Conservation (phyloP, 768 basidiomycete genomes). For the Podaxis carcinomalis region DNA sequence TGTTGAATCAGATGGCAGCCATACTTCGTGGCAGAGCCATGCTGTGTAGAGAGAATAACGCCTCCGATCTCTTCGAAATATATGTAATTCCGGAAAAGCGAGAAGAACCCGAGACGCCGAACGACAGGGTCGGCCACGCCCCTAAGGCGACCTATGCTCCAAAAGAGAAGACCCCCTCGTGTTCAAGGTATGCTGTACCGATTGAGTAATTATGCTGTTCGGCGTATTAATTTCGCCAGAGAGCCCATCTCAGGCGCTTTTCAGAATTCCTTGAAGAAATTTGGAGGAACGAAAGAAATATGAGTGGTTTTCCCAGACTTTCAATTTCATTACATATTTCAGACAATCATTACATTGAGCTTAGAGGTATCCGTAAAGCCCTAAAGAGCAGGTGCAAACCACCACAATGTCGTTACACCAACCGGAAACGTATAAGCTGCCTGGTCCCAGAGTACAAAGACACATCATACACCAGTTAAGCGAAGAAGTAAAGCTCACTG, state of each 20-base stretch:
- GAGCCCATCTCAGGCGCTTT: not conserved
- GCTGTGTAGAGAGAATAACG: not conserved
- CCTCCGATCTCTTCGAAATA: not conserved
- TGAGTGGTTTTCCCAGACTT: not conserved
- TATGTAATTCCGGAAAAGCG: not conserved
- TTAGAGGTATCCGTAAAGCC: not conserved
- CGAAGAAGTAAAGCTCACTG: not conserved
- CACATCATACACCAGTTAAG: not conserved
- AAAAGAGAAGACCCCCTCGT: constrained; percentile 8
- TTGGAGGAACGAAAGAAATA: not conserved
- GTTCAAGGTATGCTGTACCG: not conserved
- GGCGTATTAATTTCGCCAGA: not conserved
- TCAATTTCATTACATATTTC: not conserved
- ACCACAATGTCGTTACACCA: constrained; percentile 59
- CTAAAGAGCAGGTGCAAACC: constrained; percentile 30
- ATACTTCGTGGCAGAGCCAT: not conserved
- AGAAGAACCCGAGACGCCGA: not conserved
- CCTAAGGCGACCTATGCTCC: not conserved
- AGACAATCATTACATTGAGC: not conserved
- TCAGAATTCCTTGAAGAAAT: not conserved
- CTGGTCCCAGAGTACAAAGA: constrained; percentile 16
- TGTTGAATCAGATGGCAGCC: not conserved
- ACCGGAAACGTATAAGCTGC: constrained; percentile 77
- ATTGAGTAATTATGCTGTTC: constrained; percentile 5
- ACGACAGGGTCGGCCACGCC: constrained; percentile 5